These are phyloP conservation scores for Leucosporidium creatinivorum DNA, from an alignment of 768 basidiomycete genomes.

Conservation along the genomic window DNA sequence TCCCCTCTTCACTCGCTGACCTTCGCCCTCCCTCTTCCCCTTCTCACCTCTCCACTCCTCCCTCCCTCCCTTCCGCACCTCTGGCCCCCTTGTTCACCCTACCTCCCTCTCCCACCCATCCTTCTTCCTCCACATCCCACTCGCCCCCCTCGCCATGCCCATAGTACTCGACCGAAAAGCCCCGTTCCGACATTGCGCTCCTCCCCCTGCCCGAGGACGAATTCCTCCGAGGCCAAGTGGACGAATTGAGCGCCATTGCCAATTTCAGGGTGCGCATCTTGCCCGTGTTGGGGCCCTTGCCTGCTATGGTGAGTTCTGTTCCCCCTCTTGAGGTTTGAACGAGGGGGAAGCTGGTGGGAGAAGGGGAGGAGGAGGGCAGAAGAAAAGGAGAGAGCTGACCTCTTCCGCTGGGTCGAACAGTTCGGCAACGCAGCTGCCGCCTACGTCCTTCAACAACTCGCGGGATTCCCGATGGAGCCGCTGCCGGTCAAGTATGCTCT, in stretches of 20 bases:
- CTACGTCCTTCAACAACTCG: slow-evolving; percentile 77
- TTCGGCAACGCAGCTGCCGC: slow-evolving; percentile 87
- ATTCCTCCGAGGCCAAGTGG: slow-evolving; percentile 77
- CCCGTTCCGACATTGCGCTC: slow-evolving; percentile 67
- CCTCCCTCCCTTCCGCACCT: slow-evolving; percentile 37
- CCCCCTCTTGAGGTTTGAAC: no score
- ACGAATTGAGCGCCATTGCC: slow-evolving; percentile 80
- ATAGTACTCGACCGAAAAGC: slow-evolving; percentile 80
- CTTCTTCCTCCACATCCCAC: slow-evolving; percentile 55
- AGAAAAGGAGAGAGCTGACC: not conserved
- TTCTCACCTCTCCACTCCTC: no score
- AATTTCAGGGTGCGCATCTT: slow-evolving; percentile 90
- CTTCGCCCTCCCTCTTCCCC: no score
- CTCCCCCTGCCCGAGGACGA: slow-evolving; percentile 87
- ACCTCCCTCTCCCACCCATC: slow-evolving; percentile 56
- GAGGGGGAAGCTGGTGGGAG: no score
- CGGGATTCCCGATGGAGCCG: slow-evolving; percentile 79
- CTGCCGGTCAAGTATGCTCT: slow-evolving; percentile 78
- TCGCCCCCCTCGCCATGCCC: not conserved
- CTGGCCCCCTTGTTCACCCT: no score
- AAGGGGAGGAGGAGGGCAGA: not conserved
- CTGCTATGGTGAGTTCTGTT: slow-evolving; percentile 31
- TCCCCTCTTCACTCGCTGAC: no score
- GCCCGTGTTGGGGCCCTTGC: slow-evolving; percentile 65
- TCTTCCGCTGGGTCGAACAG: not conserved